Conservation (phyloP, 352 stramenopile genomes). For the Globisporangium paroecandrum region DNA sequence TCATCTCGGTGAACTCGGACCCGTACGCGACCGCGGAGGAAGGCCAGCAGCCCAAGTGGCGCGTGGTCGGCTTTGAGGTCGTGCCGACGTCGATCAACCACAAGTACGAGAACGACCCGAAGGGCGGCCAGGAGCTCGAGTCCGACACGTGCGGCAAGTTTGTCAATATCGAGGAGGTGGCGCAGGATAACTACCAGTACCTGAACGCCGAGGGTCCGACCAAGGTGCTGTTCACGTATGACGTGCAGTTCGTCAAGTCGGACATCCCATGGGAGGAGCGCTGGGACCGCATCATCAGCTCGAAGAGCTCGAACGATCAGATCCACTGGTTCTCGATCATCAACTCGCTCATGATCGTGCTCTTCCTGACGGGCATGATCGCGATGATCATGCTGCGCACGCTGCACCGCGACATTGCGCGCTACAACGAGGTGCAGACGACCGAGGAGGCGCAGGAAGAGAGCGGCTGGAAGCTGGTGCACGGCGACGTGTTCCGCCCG, state of each 20-base stretch:
- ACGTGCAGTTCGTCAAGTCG: constrained; percentile 95
- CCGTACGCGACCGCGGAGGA: constrained; percentile 62
- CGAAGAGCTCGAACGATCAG: constrained; percentile 94
- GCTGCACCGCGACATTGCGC: constrained; percentile 97
- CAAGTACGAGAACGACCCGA: constrained; percentile 83
- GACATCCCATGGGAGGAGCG: constrained; percentile 95
- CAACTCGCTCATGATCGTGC: constrained; percentile 99
- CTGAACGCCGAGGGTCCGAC: constrained; percentile 60
- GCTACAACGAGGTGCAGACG: constrained; percentile 95
- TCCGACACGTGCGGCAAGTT: constrained; percentile 87
- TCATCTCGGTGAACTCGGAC: constrained; percentile 90
- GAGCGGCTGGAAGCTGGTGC: constrained; percentile 96
- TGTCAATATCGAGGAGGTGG: constrained; percentile 81
- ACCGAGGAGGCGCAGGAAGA: constrained; percentile 95
- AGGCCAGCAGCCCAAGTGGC: constrained; percentile 56
- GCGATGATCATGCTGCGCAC: constrained; percentile 99
- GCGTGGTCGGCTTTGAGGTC: constrained; percentile 96
- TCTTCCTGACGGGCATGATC: constrained; percentile 99
- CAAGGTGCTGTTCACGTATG: constrained; percentile 98
- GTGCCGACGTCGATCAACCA: constrained; percentile 94
- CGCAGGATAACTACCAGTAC: constrained; percentile 84
- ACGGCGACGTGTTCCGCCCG: constrained; percentile 98
- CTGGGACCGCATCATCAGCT: constrained; percentile 99
- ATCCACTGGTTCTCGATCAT: constrained; percentile 99
- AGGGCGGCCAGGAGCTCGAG: constrained; percentile 74